Evolutionary conservation across 306 rosid genomes (phyloP).

Genomic region (Ormosia emarginata): DNA sequence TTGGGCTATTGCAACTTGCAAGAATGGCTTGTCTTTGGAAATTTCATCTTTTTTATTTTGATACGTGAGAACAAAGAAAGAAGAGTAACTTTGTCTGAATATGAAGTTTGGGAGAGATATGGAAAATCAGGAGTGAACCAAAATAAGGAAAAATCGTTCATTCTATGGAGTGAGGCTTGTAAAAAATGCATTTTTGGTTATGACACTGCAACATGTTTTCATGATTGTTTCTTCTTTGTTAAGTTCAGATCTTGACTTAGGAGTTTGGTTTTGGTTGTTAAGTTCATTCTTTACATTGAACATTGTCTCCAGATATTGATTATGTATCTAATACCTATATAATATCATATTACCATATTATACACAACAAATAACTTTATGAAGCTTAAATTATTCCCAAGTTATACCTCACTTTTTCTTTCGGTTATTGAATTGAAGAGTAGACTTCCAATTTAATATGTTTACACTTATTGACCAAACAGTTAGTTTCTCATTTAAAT

Average conservation of each 20-base stretch:
- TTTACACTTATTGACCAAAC: not conserved
- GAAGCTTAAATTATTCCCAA: not conserved
- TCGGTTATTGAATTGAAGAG: not conserved
- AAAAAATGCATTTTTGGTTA: not conserved
- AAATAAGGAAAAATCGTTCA: not conserved
- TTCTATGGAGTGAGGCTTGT: not conserved
- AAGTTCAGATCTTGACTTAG: slow-evolving; percentile 20
- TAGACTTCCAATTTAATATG: not conserved
- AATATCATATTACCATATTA: slow-evolving; percentile 1
- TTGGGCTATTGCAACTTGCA: not conserved
- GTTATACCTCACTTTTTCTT: not conserved
- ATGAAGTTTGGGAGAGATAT: not conserved
- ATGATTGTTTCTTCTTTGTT: not conserved
- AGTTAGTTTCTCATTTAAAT: not conserved
- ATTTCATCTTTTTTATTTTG: too few species aligned
- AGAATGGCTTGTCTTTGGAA: too few species aligned
- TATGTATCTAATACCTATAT: not conserved
- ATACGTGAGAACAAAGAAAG: too few species aligned
- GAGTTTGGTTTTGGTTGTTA: slow-evolving; percentile 6
- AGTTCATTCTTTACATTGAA: not conserved
- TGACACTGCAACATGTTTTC: not conserved
- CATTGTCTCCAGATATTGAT: not conserved
- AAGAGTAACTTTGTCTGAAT: too few species aligned
- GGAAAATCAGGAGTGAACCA: not conserved
- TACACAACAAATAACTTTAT: not conserved